These are phyloP conservation scores for Filosporella fistucella DNA, from an alignment of 495 filamentous ascomycete genomes.

Conservation along the genomic window DNA sequence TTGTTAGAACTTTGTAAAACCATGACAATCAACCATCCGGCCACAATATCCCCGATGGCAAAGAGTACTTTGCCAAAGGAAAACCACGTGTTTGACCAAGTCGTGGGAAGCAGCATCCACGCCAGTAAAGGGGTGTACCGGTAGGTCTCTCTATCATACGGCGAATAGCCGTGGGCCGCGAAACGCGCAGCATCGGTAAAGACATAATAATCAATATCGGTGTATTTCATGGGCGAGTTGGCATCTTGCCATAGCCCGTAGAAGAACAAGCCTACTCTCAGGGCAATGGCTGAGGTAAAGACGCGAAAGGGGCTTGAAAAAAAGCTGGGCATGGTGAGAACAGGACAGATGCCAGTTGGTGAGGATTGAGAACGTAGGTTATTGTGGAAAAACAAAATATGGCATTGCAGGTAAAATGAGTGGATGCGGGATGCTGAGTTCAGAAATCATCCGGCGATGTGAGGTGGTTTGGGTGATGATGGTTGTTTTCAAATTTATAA, in stretches of 20 bases:
- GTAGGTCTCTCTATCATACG: conserved; percentile 89
- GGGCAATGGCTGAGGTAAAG: conserved; percentile 60
- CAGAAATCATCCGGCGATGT: too few species aligned
- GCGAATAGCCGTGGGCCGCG: conserved; percentile 55
- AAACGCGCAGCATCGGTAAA: conserved; percentile 96
- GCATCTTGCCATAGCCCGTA: conserved; percentile 92
- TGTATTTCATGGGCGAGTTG: conserved; percentile 88
- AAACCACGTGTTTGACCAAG: conserved; percentile 61
- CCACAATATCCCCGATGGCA: conserved; percentile 73
- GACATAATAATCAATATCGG: conserved; percentile 97
- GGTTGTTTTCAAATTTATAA: too few species aligned
- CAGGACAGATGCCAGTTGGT: too few species aligned
- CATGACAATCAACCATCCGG: conserved; percentile 79
- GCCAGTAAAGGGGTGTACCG: conserved; percentile 93
- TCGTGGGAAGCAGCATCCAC: conserved; percentile 82
- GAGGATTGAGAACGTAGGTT: too few species aligned
- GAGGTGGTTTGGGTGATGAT: too few species aligned
- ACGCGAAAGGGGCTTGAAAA: conserved; percentile 32
- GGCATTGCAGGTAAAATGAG: too few species aligned
- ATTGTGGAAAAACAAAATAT: too few species aligned
- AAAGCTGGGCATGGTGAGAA: conserved; percentile 25
- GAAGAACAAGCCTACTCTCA: conserved; percentile 68
- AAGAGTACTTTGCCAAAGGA: conserved; percentile 88
- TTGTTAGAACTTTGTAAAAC: conserved; percentile 42
- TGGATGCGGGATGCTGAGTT: too few species aligned